phyloP scores from a whole-genome alignment of 148 eudicot species.

The Diospyros lotus region DNA sequence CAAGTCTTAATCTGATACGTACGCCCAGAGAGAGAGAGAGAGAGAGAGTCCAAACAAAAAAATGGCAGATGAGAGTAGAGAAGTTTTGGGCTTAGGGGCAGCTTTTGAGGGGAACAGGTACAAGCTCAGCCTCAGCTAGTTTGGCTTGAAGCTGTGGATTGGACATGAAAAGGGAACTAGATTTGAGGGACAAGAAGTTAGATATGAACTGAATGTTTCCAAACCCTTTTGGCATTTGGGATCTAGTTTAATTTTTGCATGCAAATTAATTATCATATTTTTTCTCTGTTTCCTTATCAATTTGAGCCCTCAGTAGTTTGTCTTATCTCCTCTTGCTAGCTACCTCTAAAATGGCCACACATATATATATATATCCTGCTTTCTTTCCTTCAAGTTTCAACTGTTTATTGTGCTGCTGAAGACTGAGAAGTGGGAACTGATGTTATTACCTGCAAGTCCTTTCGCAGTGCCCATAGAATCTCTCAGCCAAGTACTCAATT shows the following conservation, averaged over 20 bases:
- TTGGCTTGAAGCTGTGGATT: constrained; percentile 10
- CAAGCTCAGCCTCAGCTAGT: constrained; percentile 10
- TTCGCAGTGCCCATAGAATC: too few relatives aligned
- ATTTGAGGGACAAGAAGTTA: constrained; percentile 23
- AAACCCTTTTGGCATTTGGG: constrained; percentile 8
- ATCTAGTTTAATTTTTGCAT: background rate
- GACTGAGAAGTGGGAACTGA: too few relatives aligned
- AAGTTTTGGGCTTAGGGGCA: constrained; percentile 11
- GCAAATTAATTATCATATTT: background rate
- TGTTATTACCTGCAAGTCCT: too few relatives aligned
- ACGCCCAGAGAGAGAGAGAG: constrained; percentile 1
- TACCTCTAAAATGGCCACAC: too few relatives aligned
- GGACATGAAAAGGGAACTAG: background rate
- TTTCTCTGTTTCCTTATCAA: background rate
- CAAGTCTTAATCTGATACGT: background rate
- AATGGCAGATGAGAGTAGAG: constrained; percentile 14
- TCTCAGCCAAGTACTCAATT: too few relatives aligned
- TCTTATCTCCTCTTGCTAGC: too few relatives aligned
- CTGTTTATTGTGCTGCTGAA: too few relatives aligned
- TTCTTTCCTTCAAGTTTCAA: too few relatives aligned
- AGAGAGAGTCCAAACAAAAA: constrained; percentile 16
- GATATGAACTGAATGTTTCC: constrained; percentile 24
- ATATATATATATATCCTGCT: too few relatives aligned
- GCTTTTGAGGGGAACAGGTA: constrained; percentile 16
- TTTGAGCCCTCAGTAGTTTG: background rate